Evolutionary conservation across 2,329 filamentous ascomycete species (phyloP), one percentile per base, ranked within the genome.

Genomic region (Monilinia fructicola): DNA sequence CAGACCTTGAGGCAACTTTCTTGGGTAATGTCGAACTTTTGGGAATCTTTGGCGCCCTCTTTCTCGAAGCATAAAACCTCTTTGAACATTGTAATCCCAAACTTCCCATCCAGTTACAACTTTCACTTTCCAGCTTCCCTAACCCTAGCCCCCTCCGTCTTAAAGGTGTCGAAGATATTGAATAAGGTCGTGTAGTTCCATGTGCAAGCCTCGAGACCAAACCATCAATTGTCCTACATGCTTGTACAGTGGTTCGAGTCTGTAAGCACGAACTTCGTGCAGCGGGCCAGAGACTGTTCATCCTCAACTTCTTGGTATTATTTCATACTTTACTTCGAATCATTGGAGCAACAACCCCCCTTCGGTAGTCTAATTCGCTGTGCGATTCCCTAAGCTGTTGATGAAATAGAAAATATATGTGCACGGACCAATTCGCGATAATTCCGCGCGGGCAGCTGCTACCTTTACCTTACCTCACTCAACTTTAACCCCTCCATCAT

Each of bases 241-340:
- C 53, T 61, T 71, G 73, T 71, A 68, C 66, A n/a, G 72, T 67
- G 62, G 71, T 64, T 61, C 70, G 67, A 69, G 67, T 54, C 42
- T 68, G 68, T 31, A 73, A 64, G 68, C 71, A 73, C 55, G 70
- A 71, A 54, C 71, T 54, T 60, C 73, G 71, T 35, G 69, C 59
- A 52, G 68, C 65, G 40, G 70, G 73, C 69, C 71, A 71, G 38
- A 74, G 67, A 58, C 67, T 68, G 64, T 71, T 74, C 73, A 75
- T 75, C 23, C 68, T 72, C 21, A 18, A 31, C 16, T 53, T 35
- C 53, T 53, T 65, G 18, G 31, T 72, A 69, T 64, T 38, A 67
- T 64, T 54, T 65, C 68, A 73, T 71, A 65, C 42, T 55, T 40
- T 16, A 16, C 2, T 52, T 38, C 31, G n/a, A 40, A 52, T 40